These are phyloP conservation scores for Hibiscus trionum DNA, from an alignment of 345 rosid genomes.

Conservation along the genomic window DNA sequence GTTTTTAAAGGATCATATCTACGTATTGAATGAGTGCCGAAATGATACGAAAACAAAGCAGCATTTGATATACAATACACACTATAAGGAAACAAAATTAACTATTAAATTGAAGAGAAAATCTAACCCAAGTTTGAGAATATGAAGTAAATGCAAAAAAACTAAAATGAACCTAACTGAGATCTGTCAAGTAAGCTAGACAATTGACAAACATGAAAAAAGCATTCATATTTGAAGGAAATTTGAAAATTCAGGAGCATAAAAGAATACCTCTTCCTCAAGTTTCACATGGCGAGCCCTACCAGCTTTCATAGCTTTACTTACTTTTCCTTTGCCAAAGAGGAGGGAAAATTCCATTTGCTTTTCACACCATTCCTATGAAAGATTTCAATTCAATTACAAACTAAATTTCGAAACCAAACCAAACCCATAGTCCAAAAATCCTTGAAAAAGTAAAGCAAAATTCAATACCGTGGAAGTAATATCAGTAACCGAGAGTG, in stretches of 20 bases:
- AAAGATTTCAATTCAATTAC: neutral
- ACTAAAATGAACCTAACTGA: neutral
- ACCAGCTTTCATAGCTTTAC: conserved; percentile 68
- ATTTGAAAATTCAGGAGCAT: neutral
- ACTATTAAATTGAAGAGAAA: neutral
- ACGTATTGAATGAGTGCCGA: too few relatives aligned
- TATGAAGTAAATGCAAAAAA: neutral
- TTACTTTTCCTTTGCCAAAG: conserved; percentile 31
- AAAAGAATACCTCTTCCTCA: conserved; percentile 54
- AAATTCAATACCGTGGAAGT: conserved; percentile 41
- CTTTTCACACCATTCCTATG: conserved; percentile 90
- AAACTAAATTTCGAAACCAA: conserved; percentile 10
- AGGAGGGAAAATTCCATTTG: conserved; percentile 56
- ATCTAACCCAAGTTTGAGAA: neutral
- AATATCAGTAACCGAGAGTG: conserved; percentile 60
- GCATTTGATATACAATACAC: neutral
- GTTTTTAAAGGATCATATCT: too few relatives aligned
- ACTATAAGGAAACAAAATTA: neutral
- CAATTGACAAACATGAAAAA: neutral
- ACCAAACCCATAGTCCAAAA: neutral
- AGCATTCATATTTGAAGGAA: neutral
- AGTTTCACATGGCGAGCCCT: conserved; percentile 60
- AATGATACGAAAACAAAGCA: too few relatives aligned
- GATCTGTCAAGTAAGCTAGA: neutral
- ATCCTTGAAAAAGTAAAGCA: neutral